Evolutionary conservation across 1,284 basidiomycete genomes (phyloP).

Genomic region (Rhodotorula sp.): DNA sequence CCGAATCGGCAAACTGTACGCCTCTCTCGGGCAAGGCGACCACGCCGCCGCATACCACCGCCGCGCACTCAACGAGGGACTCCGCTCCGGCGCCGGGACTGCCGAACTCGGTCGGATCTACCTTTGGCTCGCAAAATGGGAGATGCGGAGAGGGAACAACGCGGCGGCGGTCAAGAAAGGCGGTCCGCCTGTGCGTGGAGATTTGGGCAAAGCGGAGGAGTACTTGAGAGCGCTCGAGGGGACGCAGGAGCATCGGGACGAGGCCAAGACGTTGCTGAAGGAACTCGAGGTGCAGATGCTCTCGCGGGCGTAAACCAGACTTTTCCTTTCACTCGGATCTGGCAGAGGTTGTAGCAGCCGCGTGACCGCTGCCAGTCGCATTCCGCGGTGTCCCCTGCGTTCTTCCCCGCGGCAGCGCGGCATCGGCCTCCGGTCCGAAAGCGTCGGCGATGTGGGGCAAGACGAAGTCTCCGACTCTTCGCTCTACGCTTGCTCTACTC

Average conservation of each 20-base stretch:
- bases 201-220: constrained; percentile 37
- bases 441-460: constrained; percentile 1
- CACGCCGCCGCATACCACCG: constrained; percentile 55
- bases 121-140: constrained; percentile 39
- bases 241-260: constrained; percentile 35
- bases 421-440: background rate
- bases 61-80: constrained; percentile 34
- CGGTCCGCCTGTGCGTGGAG: constrained; percentile 18
- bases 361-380: background rate
- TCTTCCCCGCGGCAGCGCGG: background rate
- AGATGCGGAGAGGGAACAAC: constrained; percentile 34
- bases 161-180: background rate
- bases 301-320: constrained; percentile 19
- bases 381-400: background rate
- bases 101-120: constrained; percentile 32
- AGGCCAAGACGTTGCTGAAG: constrained; percentile 31
- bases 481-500: too few species aligned
- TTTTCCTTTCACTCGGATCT: background rate
- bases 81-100: constrained; percentile 18
- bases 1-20: constrained; percentile 74
- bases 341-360: background rate
- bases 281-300: constrained; percentile 31
- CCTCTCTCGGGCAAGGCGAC: constrained; percentile 61
- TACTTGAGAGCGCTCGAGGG: constrained; percentile 21
- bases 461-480: too few species aligned